Percentiles rank a stretch among this genome's conserved stretches.
phyloP scores from a whole-genome alignment of 345 rosid genomes.

The Geranium brycei region DNA sequence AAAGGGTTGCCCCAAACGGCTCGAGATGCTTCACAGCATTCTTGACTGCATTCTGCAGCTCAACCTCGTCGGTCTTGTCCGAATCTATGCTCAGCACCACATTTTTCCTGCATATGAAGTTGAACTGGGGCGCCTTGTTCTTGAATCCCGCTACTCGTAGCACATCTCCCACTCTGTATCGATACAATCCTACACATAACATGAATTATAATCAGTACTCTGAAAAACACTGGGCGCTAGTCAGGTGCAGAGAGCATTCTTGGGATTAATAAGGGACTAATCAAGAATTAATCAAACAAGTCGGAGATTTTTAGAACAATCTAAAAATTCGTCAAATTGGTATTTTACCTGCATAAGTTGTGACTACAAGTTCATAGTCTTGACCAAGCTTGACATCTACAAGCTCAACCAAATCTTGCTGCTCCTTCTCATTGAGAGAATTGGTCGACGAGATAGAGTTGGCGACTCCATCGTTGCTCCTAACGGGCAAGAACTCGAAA shows the following conservation, averaged over 20 bases:
- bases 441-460: slow-evolving; percentile 51
- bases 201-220: background rate
- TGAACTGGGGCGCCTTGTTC: slow-evolving; percentile 90
- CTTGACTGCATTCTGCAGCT: slow-evolving; percentile 79
- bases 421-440: slow-evolving; percentile 68
- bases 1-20: slow-evolving; percentile 59
- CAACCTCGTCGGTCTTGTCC: slow-evolving; percentile 96
- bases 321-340: background rate
- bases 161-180: slow-evolving; percentile 94
- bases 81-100: slow-evolving; percentile 82
- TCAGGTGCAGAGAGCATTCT: no score
- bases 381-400: slow-evolving; percentile 87
- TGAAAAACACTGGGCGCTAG: background rate
- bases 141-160: slow-evolving; percentile 86
- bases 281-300: no score
- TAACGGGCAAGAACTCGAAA: slow-evolving; percentile 79
- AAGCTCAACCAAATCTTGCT: slow-evolving; percentile 74
- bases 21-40: slow-evolving; percentile 67
- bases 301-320: no score
- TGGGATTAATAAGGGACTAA: no score
- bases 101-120: slow-evolving; percentile 86
- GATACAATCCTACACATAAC: slow-evolving; percentile 46
- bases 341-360: slow-evolving; percentile 78
- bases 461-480: slow-evolving; percentile 50
- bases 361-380: slow-evolving; percentile 93